phyloP scores from a whole-genome alignment of 257 asterid genomes.

The Scutellaria baicalensis region DNA sequence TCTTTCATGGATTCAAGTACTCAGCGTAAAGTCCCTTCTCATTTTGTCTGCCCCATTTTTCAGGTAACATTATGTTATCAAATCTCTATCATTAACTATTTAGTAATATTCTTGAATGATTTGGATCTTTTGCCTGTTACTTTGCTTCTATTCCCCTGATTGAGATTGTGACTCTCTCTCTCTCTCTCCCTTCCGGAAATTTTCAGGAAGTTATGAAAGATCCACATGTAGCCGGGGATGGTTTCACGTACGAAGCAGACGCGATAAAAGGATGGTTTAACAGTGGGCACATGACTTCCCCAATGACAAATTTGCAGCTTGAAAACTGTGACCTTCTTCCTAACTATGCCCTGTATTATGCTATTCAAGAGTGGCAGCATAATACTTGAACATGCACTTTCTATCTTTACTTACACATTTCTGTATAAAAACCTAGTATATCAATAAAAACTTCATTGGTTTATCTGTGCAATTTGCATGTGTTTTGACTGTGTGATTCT shows the following conservation, averaged over 20 bases:
- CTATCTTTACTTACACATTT: background rate
- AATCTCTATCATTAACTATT: background rate
- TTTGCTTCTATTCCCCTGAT: background rate
- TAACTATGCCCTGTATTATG: slow-evolving; percentile 77
- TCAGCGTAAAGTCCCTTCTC: slow-evolving; percentile 59
- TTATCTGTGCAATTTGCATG: too few relatives aligned
- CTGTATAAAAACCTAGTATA: background rate
- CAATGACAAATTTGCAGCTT: slow-evolving; percentile 88
- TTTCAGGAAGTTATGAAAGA: slow-evolving; percentile 88
- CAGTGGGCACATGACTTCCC: slow-evolving; percentile 83
- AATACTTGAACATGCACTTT: slow-evolving; percentile 16
- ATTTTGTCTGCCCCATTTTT: slow-evolving; percentile 77
- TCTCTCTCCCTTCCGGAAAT: background rate
- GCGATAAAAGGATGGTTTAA: slow-evolving; percentile 88
- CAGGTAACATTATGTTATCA: slow-evolving; percentile 44
- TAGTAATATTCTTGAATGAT: too few relatives aligned
- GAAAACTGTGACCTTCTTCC: slow-evolving; percentile 73
- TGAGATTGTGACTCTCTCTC: background rate
- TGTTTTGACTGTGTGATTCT: too few relatives aligned
- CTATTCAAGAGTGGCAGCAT: slow-evolving; percentile 92
- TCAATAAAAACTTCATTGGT: background rate
- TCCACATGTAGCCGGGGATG: slow-evolving; percentile 89
- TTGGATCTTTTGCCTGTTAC: background rate
- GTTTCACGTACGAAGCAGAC: slow-evolving; percentile 87
- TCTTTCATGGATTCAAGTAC: slow-evolving; percentile 28